These are phyloP conservation scores for Lactarius quietus DNA, from an alignment of 768 basidiomycete genomes.

Conservation along the genomic window DNA sequence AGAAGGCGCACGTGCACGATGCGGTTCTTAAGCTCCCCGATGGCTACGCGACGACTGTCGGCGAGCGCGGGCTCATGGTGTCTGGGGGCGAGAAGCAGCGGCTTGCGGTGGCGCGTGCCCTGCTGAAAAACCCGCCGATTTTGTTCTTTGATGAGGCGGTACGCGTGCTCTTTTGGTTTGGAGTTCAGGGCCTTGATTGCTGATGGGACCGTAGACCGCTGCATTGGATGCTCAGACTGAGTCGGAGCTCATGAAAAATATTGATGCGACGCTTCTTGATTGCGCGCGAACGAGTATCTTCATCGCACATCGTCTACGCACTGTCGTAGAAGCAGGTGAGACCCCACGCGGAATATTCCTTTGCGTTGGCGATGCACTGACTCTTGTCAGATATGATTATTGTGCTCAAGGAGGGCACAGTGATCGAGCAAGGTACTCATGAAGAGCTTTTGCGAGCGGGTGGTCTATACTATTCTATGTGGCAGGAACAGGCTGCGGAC, in stretches of 20 bases:
- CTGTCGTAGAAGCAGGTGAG: constrained; percentile 83
- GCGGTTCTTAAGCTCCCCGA: constrained; percentile 80
- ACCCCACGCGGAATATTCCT: constrained; percentile 25
- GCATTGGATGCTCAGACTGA: constrained; percentile 96
- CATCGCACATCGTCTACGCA: constrained; percentile 90
- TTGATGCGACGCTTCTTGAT: constrained; percentile 73
- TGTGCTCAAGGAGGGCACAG: constrained; percentile 85
- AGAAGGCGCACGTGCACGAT: constrained; percentile 83
- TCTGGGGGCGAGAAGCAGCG: constrained; percentile 98
- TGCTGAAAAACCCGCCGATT: constrained; percentile 94
- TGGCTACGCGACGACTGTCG: constrained; percentile 86
- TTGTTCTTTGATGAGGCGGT: constrained; percentile 99
- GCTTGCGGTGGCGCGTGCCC: constrained; percentile 86
- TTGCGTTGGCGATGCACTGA: not conserved
- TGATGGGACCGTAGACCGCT: constrained; percentile 61
- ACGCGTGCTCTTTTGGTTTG: constrained; percentile 32
- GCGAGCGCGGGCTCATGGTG: constrained; percentile 96
- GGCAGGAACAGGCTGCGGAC: constrained; percentile 63
- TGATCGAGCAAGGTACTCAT: constrained; percentile 93
- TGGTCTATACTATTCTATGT: constrained; percentile 78
- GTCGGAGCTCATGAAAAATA: constrained; percentile 90
- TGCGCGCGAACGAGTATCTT: constrained; percentile 91
- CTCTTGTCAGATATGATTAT: constrained; percentile 74
- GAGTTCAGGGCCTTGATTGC: not conserved
- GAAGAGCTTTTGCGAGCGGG: constrained; percentile 70